Base-by-base conservation (phyloP, 768 basidiomycete genomes). In the Roridomyces roridus region DNA sequence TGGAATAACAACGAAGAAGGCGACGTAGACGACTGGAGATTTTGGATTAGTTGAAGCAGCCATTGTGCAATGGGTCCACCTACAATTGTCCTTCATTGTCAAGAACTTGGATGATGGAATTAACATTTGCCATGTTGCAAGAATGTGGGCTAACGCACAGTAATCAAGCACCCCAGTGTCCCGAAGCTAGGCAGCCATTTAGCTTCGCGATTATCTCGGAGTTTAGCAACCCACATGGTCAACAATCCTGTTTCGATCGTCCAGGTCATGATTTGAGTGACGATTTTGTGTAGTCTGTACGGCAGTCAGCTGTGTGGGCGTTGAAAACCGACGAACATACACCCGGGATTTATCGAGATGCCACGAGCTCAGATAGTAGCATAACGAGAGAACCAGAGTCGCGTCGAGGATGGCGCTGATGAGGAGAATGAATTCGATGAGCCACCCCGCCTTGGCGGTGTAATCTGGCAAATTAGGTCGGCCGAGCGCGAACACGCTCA, bases 41-140 rank as follows among this genome's bases (percentile, higher is more conserved):
- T 17, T 21, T 5, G 14, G 6, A 24, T 5, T 21, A 31, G 4
- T 18, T 37, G n/a, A 34, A 21, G 26, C 12, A 45, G 6, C 12
- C 25, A 12, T 10, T 15, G 14, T 9, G 14, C 7, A 1, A 11
- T 11, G 15, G 20, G 17, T 35, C 18, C n/a, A 18, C 57, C 28
- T 18, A 58, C 57, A 58, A n/a, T 41, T 58, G 23, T 41, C 14
- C 25, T 21, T 31, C 57, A 52, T 58, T 21, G 43, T 52, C 5
- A 58, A 9, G 36, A 58, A 58, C 57, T 58, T 23, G 4, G 23
- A 28, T 12, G 5, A 15, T 21, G 8, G 29, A 21, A 23, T 28
- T 12, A 10, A 28, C 15, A 14, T 5, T 8, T 25, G 3, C 20
- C 5, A 10, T 10, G 6, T 21, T 28, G 5, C n/a, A n/a, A n/a